These are phyloP conservation scores for Suillus tomentosus DNA, from an alignment of 768 basidiomycete species.

Conservation along the genomic window DNA sequence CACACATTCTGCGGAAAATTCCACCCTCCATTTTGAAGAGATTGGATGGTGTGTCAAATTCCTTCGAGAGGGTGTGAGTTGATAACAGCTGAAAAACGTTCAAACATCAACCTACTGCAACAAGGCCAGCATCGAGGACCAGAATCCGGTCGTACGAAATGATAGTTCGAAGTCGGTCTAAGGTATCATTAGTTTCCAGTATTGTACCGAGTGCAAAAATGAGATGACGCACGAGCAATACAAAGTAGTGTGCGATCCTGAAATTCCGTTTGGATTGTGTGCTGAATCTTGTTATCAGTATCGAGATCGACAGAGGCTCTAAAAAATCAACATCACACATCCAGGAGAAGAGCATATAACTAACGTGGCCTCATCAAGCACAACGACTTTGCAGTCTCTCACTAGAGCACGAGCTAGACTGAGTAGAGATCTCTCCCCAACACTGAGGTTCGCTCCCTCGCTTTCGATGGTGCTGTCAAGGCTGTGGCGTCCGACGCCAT, in stretches of 20 bases:
- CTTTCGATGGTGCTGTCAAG: slow-evolving; percentile 54
- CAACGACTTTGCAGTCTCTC: slow-evolving; percentile 48
- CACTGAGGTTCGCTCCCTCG: slow-evolving; percentile 53
- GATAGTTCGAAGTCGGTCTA: slow-evolving; percentile 52
- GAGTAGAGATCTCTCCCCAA: slow-evolving; percentile 49
- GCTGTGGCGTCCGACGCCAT: slow-evolving; percentile 39
- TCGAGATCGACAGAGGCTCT: slow-evolving; percentile 41
- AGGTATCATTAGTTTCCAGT: neutral
- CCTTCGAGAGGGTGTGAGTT: slow-evolving; percentile 31
- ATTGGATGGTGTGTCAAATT: slow-evolving; percentile 59
- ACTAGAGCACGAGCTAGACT: slow-evolving; percentile 56
- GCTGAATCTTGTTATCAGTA: slow-evolving; percentile 58
- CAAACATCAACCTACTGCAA: slow-evolving; percentile 42
- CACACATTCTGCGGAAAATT: slow-evolving; percentile 63
- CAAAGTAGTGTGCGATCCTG: slow-evolving; percentile 51
- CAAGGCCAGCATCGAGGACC: slow-evolving; percentile 64
- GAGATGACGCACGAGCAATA: slow-evolving; percentile 42
- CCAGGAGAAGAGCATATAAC: neutral
- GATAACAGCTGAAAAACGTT: neutral
- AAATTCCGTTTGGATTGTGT: slow-evolving; percentile 43
- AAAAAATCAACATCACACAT: slow-evolving; percentile 31
- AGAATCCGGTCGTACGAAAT: slow-evolving; percentile 68
- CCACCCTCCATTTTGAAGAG: slow-evolving; percentile 37
- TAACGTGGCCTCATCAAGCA: slow-evolving; percentile 47
- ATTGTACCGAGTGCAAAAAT: slow-evolving; percentile 18